Evolutionary conservation across 148 eudicot genomes (phyloP), one percentile per base, ranked within the genome.

Genomic region (Persicaria maculosa): DNA sequence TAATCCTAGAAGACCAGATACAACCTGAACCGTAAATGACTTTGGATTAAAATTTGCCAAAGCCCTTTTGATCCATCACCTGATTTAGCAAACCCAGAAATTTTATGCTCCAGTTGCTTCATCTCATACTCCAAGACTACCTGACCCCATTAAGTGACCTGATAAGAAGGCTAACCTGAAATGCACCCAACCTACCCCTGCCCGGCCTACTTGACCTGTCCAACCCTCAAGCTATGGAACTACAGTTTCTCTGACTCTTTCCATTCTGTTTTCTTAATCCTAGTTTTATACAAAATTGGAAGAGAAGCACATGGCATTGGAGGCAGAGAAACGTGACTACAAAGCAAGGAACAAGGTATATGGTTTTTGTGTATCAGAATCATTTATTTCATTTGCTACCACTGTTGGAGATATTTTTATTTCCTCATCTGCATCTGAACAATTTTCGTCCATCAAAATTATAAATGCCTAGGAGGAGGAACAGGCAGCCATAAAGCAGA

Each of bases 331-430:
- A 77, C 80, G 58, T 52, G 95, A 92, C 76, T 83, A 84, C 77
- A 87, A 85, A 83, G 94, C 91, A 65, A 89, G 97, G 81, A 90
- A 85, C 62, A 96, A 89, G 97, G 99, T 96, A 91, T 17, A 48
- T 12, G 7, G n/a, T 67, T 50, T 52, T 11, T 43, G 12, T 75
- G 81, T 74, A 45, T 19, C 44, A 43, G 71, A 16, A 61, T 57
- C 52, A 65, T 17, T 14, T 1, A n/a, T 48, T 47, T 19, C 52
- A 44, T 6, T 43, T 71, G 54, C 9, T 46, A 46, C 12, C 70
- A 65, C 10, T 40, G 70, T 15, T 25, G 22, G 11, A 57, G 43
- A 25, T 59, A 20, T 31, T 31, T 59, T 22, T 31, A 31, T 31
- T 58, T 22, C 36, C 10, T 9, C 4, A 7, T 57, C 43, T 59